These are phyloP conservation scores for Francoa sonchifolia DNA, from an alignment of 441 rosid species.

Conservation along the genomic window DNA sequence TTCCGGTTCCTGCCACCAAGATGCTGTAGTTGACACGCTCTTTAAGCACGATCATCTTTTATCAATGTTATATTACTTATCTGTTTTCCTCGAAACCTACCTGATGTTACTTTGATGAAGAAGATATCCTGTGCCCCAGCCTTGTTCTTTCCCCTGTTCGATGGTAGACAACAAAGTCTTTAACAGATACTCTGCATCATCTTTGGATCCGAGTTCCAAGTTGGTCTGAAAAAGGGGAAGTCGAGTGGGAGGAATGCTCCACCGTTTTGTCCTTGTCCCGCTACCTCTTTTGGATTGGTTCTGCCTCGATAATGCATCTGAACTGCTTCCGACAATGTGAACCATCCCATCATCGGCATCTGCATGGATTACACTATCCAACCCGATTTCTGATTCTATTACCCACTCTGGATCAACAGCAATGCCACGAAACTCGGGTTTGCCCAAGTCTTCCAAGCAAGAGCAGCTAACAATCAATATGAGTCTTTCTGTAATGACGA, in stretches of 20 bases:
- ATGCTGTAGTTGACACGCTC: no score
- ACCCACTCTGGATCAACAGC: slow-evolving; percentile 60
- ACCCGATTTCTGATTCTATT: slow-evolving; percentile 55
- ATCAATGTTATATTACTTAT: no score
- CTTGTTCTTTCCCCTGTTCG: slow-evolving; percentile 48
- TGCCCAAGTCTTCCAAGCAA: slow-evolving; percentile 50
- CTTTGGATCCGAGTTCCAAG: slow-evolving; percentile 44
- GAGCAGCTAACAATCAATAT: slow-evolving; percentile 52
- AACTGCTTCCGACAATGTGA: slow-evolving; percentile 73
- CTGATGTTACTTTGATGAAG: slow-evolving; percentile 45
- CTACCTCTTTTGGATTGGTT: slow-evolving; percentile 35
- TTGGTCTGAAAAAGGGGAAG: slow-evolving; percentile 75
- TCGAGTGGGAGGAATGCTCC: slow-evolving; percentile 39
- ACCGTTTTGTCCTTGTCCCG: slow-evolving; percentile 32
- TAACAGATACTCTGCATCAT: slow-evolving; percentile 42
- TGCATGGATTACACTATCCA: slow-evolving; percentile 74
- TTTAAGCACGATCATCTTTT: no score
- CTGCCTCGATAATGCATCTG: slow-evolving; percentile 48
- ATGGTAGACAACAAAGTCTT: slow-evolving; percentile 41
- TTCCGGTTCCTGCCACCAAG: no score
- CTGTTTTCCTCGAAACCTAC: background rate
- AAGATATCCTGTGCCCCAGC: slow-evolving; percentile 40
- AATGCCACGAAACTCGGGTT: slow-evolving; percentile 61
- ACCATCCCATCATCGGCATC: slow-evolving; percentile 43
- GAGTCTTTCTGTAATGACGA: slow-evolving; percentile 49